Conservation (phyloP, 2,329 filamentous ascomycete genomes). For the Blastomyces silverae region DNA sequence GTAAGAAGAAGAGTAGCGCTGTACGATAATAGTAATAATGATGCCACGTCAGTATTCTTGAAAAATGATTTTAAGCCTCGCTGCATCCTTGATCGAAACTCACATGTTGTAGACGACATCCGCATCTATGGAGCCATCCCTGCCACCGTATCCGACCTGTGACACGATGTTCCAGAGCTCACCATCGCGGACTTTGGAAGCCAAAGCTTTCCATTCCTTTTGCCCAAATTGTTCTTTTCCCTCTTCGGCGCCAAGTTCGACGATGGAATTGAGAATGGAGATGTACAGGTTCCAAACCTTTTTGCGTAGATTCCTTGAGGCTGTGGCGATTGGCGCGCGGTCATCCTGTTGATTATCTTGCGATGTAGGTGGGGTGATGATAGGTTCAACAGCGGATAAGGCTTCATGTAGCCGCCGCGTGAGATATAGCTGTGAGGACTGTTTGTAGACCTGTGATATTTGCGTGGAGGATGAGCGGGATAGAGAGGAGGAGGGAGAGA, state of each 20-base stretch:
- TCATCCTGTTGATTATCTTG: slow-evolving; percentile 36
- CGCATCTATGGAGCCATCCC: slow-evolving; percentile 84
- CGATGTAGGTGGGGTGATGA: slow-evolving; percentile 58
- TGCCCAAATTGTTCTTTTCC: slow-evolving; percentile 83
- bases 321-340: slow-evolving; percentile 66
- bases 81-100: slow-evolving; percentile 27
- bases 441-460: slow-evolving; percentile 87
- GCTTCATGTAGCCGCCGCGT: slow-evolving; percentile 90
- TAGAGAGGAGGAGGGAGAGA: slow-evolving; percentile 61
- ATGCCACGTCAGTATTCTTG: slow-evolving; percentile 17
- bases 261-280: slow-evolving; percentile 81
- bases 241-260: slow-evolving; percentile 83
- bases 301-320: slow-evolving; percentile 73
- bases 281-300: slow-evolving; percentile 98
- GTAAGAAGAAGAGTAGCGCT: slow-evolving; percentile 84
- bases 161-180: slow-evolving; percentile 93
- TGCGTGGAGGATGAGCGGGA: slow-evolving; percentile 53
- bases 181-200: slow-evolving; percentile 78
- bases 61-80: neutral
- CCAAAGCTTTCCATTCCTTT: slow-evolving; percentile 74
- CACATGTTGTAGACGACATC: slow-evolving; percentile 67
- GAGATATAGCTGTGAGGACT: slow-evolving; percentile 87
- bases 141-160: slow-evolving; percentile 74
- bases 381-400: slow-evolving; percentile 72
- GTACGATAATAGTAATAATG: slow-evolving; percentile 14